Conservation (phyloP, 2,329 filamentous ascomycete genomes). For the Beauveria pseudobassiana region DNA sequence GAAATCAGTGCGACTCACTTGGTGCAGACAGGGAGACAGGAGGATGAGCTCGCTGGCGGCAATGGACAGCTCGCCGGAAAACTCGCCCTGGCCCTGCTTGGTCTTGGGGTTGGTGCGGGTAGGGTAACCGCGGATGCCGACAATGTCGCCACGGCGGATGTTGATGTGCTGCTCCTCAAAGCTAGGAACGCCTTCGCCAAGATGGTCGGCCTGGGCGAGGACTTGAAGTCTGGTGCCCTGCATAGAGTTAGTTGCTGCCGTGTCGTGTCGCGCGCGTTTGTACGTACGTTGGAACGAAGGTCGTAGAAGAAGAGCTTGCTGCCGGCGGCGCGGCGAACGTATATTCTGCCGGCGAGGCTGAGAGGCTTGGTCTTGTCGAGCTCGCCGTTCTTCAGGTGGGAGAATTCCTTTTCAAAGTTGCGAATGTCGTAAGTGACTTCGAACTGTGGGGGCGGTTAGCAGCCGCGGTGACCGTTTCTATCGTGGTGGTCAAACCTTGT, state of each 20-base stretch:
- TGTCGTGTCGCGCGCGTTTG: background rate
- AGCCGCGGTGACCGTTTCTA: background rate
- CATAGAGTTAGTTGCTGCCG: background rate
- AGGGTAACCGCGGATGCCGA: constrained; percentile 47
- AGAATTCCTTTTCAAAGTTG: constrained; percentile 72
- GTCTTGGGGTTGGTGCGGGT: constrained; percentile 78
- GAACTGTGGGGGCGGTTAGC: constrained; percentile 42
- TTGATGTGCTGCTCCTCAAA: constrained; percentile 88
- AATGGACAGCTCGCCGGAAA: constrained; percentile 77
- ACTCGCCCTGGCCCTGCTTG: constrained; percentile 65
- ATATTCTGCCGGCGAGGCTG: constrained; percentile 77
- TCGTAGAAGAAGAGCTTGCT: constrained; percentile 91
- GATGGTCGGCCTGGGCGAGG: constrained; percentile 81
- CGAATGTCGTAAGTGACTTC: constrained; percentile 74
- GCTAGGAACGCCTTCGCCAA: constrained; percentile 52
- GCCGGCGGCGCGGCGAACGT: constrained; percentile 75
- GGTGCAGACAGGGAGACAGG: constrained; percentile 81
- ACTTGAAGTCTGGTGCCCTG: constrained; percentile 69
- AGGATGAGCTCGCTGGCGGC: constrained; percentile 82
- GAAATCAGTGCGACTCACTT: constrained; percentile 35
- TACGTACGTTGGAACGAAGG: constrained; percentile 29
- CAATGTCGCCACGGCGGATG: constrained; percentile 84
- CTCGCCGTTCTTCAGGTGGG: constrained; percentile 82
- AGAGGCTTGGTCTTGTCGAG: constrained; percentile 67
- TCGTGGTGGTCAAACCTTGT: constrained; percentile 45